A percentile compares a stretch with the other conserved stretches of the same genome.
Conservation (phyloP, 176 grass and related monocot species). For the Miscanthus lutarioriparius region DNA sequence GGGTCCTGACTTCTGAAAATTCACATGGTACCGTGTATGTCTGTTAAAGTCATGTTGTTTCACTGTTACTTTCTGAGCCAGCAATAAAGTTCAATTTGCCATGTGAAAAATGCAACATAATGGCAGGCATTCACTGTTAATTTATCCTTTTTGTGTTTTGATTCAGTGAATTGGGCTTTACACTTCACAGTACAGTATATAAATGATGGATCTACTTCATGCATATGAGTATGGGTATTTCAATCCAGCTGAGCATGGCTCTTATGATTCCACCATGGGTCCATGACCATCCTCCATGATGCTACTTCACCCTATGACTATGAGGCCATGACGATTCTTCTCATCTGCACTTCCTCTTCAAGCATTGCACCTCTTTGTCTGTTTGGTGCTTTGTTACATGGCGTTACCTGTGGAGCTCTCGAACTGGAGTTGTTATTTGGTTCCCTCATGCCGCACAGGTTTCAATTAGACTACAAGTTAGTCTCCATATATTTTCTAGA, state of each 20-base stretch:
- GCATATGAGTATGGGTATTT: too few species aligned
- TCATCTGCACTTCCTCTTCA: too few species aligned
- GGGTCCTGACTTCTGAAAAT: neutral
- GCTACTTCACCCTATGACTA: neutral
- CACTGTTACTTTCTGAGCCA: neutral
- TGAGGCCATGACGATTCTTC: neutral
- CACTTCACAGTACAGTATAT: neutral
- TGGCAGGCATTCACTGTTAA: neutral
- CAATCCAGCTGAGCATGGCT: neutral
- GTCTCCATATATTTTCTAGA: too few species aligned
- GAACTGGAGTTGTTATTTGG: too few species aligned
- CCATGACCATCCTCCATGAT: neutral
- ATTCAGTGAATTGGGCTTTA: neutral
- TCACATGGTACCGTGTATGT: slow-evolving; percentile 2
- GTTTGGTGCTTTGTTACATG: too few species aligned
- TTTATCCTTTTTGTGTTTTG: neutral
- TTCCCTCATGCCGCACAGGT: too few species aligned
- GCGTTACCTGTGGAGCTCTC: too few species aligned
- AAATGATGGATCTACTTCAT: too few species aligned
- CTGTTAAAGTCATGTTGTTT: slow-evolving; percentile 18
- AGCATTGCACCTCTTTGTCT: too few species aligned
- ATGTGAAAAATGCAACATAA: neutral
- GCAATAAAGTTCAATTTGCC: slow-evolving; percentile 7
- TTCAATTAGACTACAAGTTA: too few species aligned
- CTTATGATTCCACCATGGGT: neutral